Evolutionary conservation across 2,329 filamentous ascomycete genomes (phyloP).

Genomic region (Plectosphaerella cucumerina): DNA sequence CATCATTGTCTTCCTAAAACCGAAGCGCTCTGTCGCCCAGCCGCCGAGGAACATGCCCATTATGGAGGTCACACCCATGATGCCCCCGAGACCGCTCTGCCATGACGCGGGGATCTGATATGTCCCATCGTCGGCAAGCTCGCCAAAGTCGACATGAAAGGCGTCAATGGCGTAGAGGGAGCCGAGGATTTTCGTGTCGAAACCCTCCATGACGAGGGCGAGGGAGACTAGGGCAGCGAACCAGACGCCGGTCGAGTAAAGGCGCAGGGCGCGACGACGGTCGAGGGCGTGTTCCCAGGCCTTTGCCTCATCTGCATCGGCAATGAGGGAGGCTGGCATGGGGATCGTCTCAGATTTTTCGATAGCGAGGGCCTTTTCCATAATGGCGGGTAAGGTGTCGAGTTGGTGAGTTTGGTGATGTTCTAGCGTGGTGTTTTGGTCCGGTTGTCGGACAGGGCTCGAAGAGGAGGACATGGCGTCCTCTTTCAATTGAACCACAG

Average conservation of each 20-base stretch:
- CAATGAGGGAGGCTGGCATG: neutral
- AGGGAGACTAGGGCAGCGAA: slow-evolving; percentile 1
- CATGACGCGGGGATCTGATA: slow-evolving; percentile 45
- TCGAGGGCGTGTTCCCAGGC: neutral
- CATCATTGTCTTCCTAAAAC: slow-evolving; percentile 8
- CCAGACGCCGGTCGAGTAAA: slow-evolving; percentile 6
- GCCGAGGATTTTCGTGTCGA: slow-evolving; percentile 6
- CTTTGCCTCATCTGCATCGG: neutral
- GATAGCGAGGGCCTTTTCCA: neutral
- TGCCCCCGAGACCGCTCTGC: slow-evolving; percentile 48
- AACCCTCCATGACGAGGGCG: slow-evolving; percentile 7
- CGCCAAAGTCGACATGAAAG: slow-evolving; percentile 2
- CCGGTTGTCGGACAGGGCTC: no score
- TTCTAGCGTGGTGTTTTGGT: no score
- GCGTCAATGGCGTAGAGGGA: slow-evolving; percentile 4
- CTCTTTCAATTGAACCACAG: no score
- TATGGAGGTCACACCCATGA: slow-evolving; percentile 42
- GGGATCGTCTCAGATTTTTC: neutral
- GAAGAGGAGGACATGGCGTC: no score
- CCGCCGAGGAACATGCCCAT: slow-evolving; percentile 22
- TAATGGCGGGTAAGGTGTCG: neutral
- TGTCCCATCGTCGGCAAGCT: neutral
- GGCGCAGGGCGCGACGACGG: neutral
- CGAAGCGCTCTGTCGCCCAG: slow-evolving; percentile 1
- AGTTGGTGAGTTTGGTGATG: neutral